Evolutionary conservation across 2,329 filamentous ascomycete genomes (phyloP), one percentile per base, ranked within the genome.

Genomic region (Penicillium carneum): DNA sequence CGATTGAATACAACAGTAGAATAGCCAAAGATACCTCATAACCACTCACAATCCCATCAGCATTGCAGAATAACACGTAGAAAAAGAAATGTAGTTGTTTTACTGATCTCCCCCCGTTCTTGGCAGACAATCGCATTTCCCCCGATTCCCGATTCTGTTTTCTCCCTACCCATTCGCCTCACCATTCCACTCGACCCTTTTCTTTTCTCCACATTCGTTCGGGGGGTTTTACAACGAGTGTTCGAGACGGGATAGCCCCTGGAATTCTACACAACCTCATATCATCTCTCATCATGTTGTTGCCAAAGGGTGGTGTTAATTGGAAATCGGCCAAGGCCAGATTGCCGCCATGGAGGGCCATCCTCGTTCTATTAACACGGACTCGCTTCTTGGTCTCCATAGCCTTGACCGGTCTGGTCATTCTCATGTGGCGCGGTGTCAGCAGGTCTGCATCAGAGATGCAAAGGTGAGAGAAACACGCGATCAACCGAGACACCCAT

Each of bases 391-490:
- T 97, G 65, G 80, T 95, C 56, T 86, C 90, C 48, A 79, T 95
- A 63, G 90, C 88, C 54, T 70, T 95, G 53, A 83, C 87, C 33
- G 88, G 89, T 58, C 81, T 92, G 67, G 76, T 96, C 65, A 76
- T 97, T 77, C 83, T 97, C 80, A 78, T 97, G 87, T 98, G 93
- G 92, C 90, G 91, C 76, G 90, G 91, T 66, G 87, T 97, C 71
- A 88, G 89, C 74, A 88, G 86, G 62, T 91, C 91, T 10, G 90
- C 92, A 39, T 88, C 88, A 46, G 92, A 96, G 75, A 92, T 97
- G 88, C 92, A 96, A 83, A 96, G 88, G 94, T 97, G 84, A 71
- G 85, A 64, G 23, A 14, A 10, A 34, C 23, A 3, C 5, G 8
- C 51, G 18, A 55, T 23, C 50, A 36, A 12, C 14, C 9, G 16